phyloP scores from a whole-genome alignment of 1,284 basidiomycete species.

The Athelia sp. region DNA sequence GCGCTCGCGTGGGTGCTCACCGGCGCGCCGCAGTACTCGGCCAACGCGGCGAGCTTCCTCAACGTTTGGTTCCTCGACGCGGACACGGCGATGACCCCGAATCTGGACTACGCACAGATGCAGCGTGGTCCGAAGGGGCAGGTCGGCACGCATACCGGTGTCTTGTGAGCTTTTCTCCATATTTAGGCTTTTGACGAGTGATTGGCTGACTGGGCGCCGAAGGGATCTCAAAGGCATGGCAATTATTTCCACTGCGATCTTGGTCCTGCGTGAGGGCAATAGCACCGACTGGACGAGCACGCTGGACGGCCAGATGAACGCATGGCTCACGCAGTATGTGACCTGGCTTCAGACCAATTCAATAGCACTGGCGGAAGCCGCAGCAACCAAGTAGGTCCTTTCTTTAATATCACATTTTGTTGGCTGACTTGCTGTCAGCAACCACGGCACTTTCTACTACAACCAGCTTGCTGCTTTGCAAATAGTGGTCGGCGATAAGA shows the following conservation, averaged over 20 bases:
- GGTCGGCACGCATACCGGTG: slow-evolving; percentile 51
- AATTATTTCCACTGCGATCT: slow-evolving; percentile 55
- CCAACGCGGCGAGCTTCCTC: slow-evolving; percentile 39
- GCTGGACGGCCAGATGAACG: slow-evolving; percentile 42
- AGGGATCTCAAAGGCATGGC: slow-evolving; percentile 53
- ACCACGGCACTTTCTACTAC: slow-evolving; percentile 55
- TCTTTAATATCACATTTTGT: slow-evolving; percentile 18
- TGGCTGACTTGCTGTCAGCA: slow-evolving; percentile 36
- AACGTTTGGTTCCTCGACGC: slow-evolving; percentile 57
- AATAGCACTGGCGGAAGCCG: slow-evolving; percentile 43
- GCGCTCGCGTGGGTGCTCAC: slow-evolving; percentile 49
- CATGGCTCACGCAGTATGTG: slow-evolving; percentile 48
- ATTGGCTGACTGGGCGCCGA: neutral
- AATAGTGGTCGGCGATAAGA: slow-evolving; percentile 38
- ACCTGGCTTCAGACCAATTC: slow-evolving; percentile 52
- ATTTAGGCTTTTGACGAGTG: neutral
- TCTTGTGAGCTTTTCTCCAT: slow-evolving; percentile 28
- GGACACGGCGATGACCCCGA: slow-evolving; percentile 61
- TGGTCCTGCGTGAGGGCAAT: slow-evolving; percentile 46
- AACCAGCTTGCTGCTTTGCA: slow-evolving; percentile 46
- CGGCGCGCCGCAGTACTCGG: slow-evolving; percentile 26
- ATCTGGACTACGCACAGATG: slow-evolving; percentile 64
- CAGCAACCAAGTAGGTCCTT: slow-evolving; percentile 45
- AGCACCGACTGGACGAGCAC: slow-evolving; percentile 53
- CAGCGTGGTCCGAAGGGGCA: slow-evolving; percentile 54